Evolutionary conservation across 2,329 filamentous ascomycete genomes (phyloP), one percentile per base, ranked within the genome.

Genomic region (Dactylellina leptospora): DNA sequence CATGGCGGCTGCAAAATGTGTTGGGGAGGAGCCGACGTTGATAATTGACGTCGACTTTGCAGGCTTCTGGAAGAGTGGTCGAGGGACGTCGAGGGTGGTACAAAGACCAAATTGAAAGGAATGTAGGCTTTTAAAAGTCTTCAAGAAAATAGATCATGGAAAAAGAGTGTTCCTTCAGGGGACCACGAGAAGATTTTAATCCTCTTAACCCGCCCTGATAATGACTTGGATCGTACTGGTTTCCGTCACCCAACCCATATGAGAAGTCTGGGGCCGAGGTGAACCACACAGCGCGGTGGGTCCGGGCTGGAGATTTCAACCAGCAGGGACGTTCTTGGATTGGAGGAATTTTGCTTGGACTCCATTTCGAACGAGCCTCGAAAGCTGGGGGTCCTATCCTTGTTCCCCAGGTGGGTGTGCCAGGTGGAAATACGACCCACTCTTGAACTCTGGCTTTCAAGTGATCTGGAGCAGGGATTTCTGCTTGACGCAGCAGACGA

Each of bases 401-500:
- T 6, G 47, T 47, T 20, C 62, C 53, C 40, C 36, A 48, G 30
- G 45, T 27, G 44, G 54, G 61, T 25, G 45, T n/a, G n/a, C 55
- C 50, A 16, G 27, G 36, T 61, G 13, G 30, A 33, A 53, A 53
- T 25, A 60, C 27, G 48, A 55, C 55, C 56, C 55, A 70, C 64
- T 23, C 36, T 33, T 5, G n/a, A 50, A 22, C 27, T 36, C 30
- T 30, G 45, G 16, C 28, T 28, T 16, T n/a, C 23, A 33, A 70
- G 27, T 61, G 55, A 61, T 70, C 61, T 70, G 64, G 38, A 36
- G 40, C 64, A 70, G 36, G 64, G 64, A 56, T 61, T 30, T 40
- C 18, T 44, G 36, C 38, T 50, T 66, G 62, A 54, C 45, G 62
- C 53, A 51, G 28, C 40, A 58, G 42, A 48, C 48, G 55, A 70